Conservation (phyloP, 2,329 filamentous ascomycete species). For the Penicillium sp. region DNA sequence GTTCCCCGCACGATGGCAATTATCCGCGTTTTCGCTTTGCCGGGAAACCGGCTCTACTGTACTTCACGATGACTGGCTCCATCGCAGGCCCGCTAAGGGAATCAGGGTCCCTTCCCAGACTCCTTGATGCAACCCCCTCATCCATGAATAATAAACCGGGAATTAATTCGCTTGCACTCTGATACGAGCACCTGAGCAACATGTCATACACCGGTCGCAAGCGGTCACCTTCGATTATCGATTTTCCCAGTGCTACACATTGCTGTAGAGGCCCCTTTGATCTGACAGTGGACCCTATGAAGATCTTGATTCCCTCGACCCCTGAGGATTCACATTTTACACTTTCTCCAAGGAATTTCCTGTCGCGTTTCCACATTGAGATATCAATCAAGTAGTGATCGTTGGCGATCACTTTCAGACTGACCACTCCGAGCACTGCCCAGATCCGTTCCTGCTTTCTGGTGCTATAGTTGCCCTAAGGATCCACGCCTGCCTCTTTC, state of each 20-base stretch:
- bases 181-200: not conserved
- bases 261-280: not conserved
- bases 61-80: constrained; percentile 20
- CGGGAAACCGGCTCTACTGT: constrained; percentile 16
- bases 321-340: not conserved
- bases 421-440: not conserved
- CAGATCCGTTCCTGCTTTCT: constrained; percentile 1
- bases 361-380: not conserved
- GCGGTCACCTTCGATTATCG: not conserved
- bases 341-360: not conserved
- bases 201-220: not conserved
- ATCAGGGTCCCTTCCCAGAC: not conserved
- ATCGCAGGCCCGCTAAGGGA: not conserved
- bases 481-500: constrained; percentile 6
- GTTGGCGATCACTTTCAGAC: not conserved
- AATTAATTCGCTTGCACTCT: not conserved
- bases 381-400: not conserved
- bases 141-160: not conserved
- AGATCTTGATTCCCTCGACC: not conserved
- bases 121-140: not conserved
- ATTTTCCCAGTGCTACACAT: too few relatives aligned
- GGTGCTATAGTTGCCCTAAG: not conserved
- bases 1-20: not conserved
- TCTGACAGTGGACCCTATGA: not conserved
- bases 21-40: constrained; percentile 6